Percentiles rank a stretch among this genome's conserved stretches.
phyloP scores from a whole-genome alignment of 2,329 filamentous ascomycete species.

The Pseudocercospora crystallina region DNA sequence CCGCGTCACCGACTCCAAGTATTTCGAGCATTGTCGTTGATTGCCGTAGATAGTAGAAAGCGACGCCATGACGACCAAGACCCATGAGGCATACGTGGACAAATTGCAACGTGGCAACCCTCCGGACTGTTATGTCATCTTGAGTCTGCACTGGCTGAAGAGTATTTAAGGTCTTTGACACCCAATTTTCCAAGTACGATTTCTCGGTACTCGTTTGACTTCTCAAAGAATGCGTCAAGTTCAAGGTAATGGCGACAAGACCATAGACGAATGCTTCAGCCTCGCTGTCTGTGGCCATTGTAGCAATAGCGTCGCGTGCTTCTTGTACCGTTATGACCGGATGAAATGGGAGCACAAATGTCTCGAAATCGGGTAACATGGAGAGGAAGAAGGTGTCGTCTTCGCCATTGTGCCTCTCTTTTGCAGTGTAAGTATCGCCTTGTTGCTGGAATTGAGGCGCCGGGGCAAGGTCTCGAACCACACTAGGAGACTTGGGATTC shows the following conservation, averaged over 20 bases:
- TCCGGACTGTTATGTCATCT: conserved; percentile 1
- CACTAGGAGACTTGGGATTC: background rate
- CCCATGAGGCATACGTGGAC: conserved; percentile 7
- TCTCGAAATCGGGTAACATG: conserved; percentile 3
- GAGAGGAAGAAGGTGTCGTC: conserved; percentile 2
- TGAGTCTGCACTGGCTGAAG: conserved; percentile 1
- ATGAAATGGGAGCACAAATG: conserved; percentile 36
- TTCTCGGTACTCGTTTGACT: conserved; percentile 2
- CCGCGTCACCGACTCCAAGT: background rate
- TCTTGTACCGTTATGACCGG: conserved; percentile 27
- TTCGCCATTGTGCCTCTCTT: background rate
- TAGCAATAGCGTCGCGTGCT: conserved; percentile 3
- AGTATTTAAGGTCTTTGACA: background rate
- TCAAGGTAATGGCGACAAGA: conserved; percentile 1
- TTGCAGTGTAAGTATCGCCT: background rate
- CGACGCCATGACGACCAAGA: conserved; percentile 4
- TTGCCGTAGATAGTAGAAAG: conserved; percentile 7
- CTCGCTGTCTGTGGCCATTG: conserved; percentile 3
- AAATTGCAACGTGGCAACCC: conserved; percentile 4
- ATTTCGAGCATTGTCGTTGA: conserved; percentile 5
- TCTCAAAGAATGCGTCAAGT: conserved; percentile 6
- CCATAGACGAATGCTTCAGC: conserved; percentile 6
- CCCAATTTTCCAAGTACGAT: conserved; percentile 2
- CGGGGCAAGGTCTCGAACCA: background rate
- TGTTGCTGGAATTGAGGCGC: background rate